These are phyloP conservation scores for Hylodesmum podocarpum DNA, from an alignment of 306 rosid genomes.

Conservation along the genomic window DNA sequence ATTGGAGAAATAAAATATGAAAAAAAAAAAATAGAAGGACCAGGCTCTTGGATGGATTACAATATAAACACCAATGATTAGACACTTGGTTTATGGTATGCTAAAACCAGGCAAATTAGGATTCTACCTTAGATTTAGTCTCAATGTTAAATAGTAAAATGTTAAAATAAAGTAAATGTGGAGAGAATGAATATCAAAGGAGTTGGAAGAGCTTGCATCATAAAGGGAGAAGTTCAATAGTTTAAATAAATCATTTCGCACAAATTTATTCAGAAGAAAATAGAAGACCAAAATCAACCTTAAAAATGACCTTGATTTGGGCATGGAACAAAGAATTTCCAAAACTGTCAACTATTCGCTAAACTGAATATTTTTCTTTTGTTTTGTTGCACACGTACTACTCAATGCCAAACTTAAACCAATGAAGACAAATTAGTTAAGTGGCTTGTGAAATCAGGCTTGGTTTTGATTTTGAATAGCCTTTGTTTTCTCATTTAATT, in stretches of 20 bases:
- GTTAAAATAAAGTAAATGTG: background rate
- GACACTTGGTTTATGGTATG: background rate
- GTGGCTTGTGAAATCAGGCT: background rate
- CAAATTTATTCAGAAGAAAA: background rate
- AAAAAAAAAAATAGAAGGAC: background rate
- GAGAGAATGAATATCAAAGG: background rate
- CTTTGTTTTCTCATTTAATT: background rate
- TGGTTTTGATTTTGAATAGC: slow-evolving; percentile 20
- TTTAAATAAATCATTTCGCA: background rate
- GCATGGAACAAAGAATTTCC: background rate
- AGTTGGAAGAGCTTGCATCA: background rate
- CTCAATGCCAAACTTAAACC: background rate
- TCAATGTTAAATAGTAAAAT: background rate
- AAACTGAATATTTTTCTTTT: background rate
- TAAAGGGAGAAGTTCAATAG: background rate
- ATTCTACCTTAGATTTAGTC: background rate
- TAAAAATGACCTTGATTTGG: background rate
- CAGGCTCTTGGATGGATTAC: background rate
- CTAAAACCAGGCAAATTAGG: background rate
- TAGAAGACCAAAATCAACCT: background rate
- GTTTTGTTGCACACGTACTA: background rate
- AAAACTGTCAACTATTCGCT: background rate
- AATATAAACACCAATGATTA: background rate
- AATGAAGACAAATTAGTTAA: background rate
- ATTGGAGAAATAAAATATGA: background rate